These are phyloP conservation scores for Ramularia collo-cygni DNA, from an alignment of 2,329 filamentous ascomycete genomes.

Conservation along the genomic window DNA sequence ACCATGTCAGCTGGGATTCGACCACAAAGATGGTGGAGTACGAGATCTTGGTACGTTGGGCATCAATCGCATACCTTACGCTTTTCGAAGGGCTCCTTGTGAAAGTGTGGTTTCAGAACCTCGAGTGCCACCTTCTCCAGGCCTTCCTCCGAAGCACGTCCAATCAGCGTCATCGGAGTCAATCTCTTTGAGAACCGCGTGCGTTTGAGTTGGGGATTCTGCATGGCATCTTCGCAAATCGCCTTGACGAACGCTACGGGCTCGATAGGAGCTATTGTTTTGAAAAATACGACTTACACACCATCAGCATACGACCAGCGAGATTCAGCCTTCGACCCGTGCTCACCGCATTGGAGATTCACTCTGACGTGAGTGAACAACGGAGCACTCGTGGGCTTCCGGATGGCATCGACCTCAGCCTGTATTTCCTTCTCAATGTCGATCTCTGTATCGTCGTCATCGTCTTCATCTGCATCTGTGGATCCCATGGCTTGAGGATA, in stretches of 20 bases:
- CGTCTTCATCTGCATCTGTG: slow-evolving; percentile 28
- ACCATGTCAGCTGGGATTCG: slow-evolving; percentile 1
- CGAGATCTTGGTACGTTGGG: slow-evolving; percentile 3
- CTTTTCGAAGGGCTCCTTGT: slow-evolving; percentile 40
- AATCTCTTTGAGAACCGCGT: slow-evolving; percentile 55
- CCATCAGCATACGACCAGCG: slow-evolving; percentile 5
- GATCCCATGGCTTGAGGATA: slow-evolving; percentile 34
- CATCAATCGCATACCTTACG: slow-evolving; percentile 43
- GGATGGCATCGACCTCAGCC: slow-evolving; percentile 62
- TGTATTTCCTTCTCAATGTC: slow-evolving; percentile 69
- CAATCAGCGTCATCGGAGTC: slow-evolving; percentile 52
- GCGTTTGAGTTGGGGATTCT: slow-evolving; percentile 44
- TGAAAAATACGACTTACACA: slow-evolving; percentile 51
- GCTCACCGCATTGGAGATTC: slow-evolving; percentile 50
- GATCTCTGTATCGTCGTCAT: slow-evolving; percentile 28
- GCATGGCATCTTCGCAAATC: slow-evolving; percentile 51
- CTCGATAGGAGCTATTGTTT: slow-evolving; percentile 49
- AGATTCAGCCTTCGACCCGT: slow-evolving; percentile 1
- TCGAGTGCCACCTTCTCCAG: slow-evolving; percentile 57
- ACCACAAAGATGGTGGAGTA: background rate
- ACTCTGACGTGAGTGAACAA: slow-evolving; percentile 49
- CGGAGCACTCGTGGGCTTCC: slow-evolving; percentile 42
- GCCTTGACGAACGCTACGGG: slow-evolving; percentile 54
- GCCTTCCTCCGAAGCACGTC: slow-evolving; percentile 63
- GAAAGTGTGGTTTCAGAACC: slow-evolving; percentile 60